A percentile compares a stretch with the other conserved stretches of the same genome.
Evolutionary conservation across 352 stramenopile genomes (phyloP).

Genomic region (Hyaloperonospora arabidopsidis): DNA sequence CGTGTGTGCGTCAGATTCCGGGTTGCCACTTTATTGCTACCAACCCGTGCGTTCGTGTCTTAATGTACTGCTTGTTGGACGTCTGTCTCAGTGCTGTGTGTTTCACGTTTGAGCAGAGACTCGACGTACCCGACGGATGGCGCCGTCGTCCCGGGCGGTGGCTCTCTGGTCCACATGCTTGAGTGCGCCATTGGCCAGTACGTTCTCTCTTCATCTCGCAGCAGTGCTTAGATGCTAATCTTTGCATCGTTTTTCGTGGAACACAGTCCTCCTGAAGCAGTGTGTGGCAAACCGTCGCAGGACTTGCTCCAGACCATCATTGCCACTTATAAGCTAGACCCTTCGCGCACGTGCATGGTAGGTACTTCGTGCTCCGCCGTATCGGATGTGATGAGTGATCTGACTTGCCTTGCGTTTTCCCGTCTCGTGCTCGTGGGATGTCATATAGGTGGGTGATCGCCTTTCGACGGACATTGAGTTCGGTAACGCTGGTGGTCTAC

Average conservation of each 20-base stretch:
- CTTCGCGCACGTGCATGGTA: constrained; percentile 78
- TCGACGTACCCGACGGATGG: constrained; percentile 67
- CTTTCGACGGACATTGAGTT: constrained; percentile 83
- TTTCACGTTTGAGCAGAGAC: constrained; percentile 34
- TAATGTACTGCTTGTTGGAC: background rate
- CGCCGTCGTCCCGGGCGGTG: constrained; percentile 63
- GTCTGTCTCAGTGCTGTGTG: constrained; percentile 3
- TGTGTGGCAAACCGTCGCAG: constrained; percentile 80
- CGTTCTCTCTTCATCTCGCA: constrained; percentile 5
- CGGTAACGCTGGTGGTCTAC: constrained; percentile 53
- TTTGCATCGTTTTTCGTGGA: constrained; percentile 3
- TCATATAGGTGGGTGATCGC: constrained; percentile 61
- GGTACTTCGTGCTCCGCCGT: background rate
- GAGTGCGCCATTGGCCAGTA: constrained; percentile 61
- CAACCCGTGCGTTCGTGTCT: constrained; percentile 49
- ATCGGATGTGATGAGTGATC: background rate
- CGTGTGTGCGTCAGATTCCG: constrained; percentile 59
- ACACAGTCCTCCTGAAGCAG: constrained; percentile 51
- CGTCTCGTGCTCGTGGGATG: background rate
- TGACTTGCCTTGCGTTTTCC: background rate
- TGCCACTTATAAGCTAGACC: constrained; percentile 55
- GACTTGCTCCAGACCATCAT: constrained; percentile 76
- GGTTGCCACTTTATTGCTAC: constrained; percentile 77
- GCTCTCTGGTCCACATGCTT: constrained; percentile 62
- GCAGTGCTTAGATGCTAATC: background rate